Evolutionary conservation across 2,329 filamentous ascomycete genomes (phyloP).

Genomic region (Drechslerella stenobrocha): DNA sequence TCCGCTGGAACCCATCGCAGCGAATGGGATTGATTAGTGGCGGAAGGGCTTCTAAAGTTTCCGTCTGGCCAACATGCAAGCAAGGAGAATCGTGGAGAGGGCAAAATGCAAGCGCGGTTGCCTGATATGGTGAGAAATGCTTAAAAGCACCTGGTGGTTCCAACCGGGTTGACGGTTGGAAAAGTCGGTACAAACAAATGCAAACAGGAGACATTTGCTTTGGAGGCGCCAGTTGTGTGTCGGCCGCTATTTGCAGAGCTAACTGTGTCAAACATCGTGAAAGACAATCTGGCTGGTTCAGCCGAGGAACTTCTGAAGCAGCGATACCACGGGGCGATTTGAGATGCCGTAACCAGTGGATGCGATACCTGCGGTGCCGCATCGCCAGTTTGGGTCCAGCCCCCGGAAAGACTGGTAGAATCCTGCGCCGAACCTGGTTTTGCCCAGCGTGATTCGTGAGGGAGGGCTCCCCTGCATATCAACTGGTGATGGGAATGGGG

Average conservation of each 20-base stretch:
- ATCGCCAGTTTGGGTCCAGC: no score
- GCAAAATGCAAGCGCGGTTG: not conserved
- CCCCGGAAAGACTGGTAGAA: no score
- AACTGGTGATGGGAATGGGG: conserved; percentile 2
- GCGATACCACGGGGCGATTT: not conserved
- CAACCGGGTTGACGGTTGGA: no score
- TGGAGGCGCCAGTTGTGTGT: no score
- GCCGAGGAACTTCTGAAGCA: not conserved
- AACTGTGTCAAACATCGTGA: not conserved
- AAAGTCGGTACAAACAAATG: not conserved
- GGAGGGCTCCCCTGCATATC: conserved; percentile 1
- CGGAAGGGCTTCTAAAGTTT: not conserved
- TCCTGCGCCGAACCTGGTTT: not conserved
- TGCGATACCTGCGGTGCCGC: not conserved
- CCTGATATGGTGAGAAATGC: not conserved
- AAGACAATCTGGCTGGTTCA: not conserved
- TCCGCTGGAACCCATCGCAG: conserved; percentile 1
- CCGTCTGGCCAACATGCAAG: conserved; percentile 4
- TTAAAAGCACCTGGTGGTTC: no score
- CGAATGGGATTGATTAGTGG: not conserved
- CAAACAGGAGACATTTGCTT: not conserved
- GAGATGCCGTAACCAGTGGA: conserved; percentile 5
- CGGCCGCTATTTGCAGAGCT: not conserved
- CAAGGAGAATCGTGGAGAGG: no score
- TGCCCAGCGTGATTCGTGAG: conserved; percentile 1